These are phyloP conservation scores for Stagonosporopsis vannaccii DNA, from an alignment of 2,329 filamentous ascomycete species.

Conservation along the genomic window DNA sequence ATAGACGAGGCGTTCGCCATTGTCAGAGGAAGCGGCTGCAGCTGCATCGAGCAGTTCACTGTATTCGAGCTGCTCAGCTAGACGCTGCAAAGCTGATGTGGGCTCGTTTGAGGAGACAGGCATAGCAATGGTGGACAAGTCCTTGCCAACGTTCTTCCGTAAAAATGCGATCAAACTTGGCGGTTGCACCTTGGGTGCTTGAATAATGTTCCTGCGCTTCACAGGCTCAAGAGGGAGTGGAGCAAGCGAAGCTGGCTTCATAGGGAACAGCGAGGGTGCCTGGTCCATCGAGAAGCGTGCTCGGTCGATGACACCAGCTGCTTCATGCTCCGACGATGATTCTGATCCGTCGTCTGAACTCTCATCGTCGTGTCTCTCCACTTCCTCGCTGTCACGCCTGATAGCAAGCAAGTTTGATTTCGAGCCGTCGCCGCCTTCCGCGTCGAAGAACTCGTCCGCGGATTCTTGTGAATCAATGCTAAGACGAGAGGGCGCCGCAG, in stretches of 20 bases:
- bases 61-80: conserved; percentile 92
- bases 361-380: conserved; percentile 46
- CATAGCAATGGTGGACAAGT: conserved; percentile 96
- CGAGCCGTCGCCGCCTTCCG: conserved; percentile 61
- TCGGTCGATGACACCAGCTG: conserved; percentile 51
- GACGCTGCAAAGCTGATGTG: conserved; percentile 82
- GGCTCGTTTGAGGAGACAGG: conserved; percentile 97
- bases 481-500: conserved; percentile 57
- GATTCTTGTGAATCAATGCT: conserved; percentile 81
- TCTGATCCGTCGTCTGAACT: conserved; percentile 65
- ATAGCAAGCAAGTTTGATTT: conserved; percentile 77
- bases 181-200: conserved; percentile 77
- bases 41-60: conserved; percentile 79
- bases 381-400: conserved; percentile 67
- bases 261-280: conserved; percentile 69
- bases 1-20: conserved; percentile 78
- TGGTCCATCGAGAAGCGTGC: conserved; percentile 42
- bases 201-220: conserved; percentile 72
- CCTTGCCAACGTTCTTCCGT: conserved; percentile 97
- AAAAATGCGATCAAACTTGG: conserved; percentile 94
- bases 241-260: conserved; percentile 74
- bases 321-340: conserved; percentile 66
- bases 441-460: conserved; percentile 93
- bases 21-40: conserved; percentile 58
- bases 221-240: conserved; percentile 79